Base-by-base conservation (phyloP, 495 filamentous ascomycete genomes). In the Penicillium bialowiezense region DNA sequence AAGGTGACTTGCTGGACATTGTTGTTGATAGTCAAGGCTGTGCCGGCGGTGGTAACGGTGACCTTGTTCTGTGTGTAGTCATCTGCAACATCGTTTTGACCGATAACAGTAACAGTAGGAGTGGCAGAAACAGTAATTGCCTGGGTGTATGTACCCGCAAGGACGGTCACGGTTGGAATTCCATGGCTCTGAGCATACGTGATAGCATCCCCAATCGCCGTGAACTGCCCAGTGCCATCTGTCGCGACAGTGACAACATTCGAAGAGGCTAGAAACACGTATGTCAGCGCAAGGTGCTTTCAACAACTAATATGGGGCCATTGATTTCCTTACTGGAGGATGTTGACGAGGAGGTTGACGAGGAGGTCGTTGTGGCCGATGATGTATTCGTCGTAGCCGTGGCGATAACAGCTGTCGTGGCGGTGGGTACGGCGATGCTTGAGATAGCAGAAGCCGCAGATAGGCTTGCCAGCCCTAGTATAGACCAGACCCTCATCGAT, bases 121-220 rank as follows among this genome's bases (percentile, higher is more conserved):
- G 48, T 51, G 20, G 48, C 48, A 12, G 48, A 51, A 7, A 51
- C 35, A 8, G 48, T 51, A 12, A 51, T 8, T 7, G 48, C 23
- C 17, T 51, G 32, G 23, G 48, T 51, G n/a, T 51, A 51, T 20
- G 50, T 47, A 5, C 50, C 50, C 5, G 50, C 42, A 40, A 39
- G 38, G 14, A 52, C 42, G n/a, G 50, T 52, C 20, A 52, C 50
- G 1, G 42, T 52, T 4, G 50, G 50, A 31, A 52, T 46, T 26
- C 23, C 50, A 46, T 45, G 26, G 36, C 28, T 52, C 19, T 52
- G 50, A 9, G 50, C 50, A 35, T 52, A 52, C 9, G 35, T 26
- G 26, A 52, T 52, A n/a, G 41, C 50, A 37, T 45, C 50, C 4
- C 42, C 41, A 35, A 52, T 52, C 1, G 50, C 50, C 1, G 50